A percentile compares a stretch with the other conserved stretches of the same genome.
phyloP scores from a whole-genome alignment of 2,329 filamentous ascomycete genomes.

The Cordyceps cateniannulata region DNA sequence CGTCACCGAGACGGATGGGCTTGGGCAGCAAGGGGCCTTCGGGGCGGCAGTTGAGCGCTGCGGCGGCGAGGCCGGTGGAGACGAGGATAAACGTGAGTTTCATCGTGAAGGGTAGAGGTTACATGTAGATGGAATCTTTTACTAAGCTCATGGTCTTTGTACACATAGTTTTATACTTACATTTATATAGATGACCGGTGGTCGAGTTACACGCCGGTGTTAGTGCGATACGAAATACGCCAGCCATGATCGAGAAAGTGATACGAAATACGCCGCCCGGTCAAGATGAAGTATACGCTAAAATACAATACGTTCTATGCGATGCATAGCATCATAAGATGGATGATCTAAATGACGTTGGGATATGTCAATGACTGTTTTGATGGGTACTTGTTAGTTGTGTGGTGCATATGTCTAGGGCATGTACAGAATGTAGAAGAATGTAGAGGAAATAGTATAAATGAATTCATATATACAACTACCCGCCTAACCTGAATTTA shows the following conservation, averaged over 20 bases:
- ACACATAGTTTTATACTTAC: background rate
- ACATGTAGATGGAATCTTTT: background rate
- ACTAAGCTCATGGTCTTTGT: no score
- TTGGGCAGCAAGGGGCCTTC: conserved; percentile 22
- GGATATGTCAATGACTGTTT: no score
- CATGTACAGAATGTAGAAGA: background rate
- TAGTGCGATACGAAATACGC: conserved; percentile 1
- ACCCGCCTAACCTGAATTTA: background rate
- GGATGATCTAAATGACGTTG: background rate
- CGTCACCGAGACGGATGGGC: conserved; percentile 21
- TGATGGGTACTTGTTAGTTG: no score
- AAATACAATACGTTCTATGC: background rate
- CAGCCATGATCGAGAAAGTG: background rate
- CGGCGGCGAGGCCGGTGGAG: conserved; percentile 12
- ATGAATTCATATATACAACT: background rate
- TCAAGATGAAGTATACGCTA: background rate
- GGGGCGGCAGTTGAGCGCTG: conserved; percentile 23
- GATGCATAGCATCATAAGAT: background rate
- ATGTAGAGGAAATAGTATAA: background rate
- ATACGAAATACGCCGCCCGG: background rate
- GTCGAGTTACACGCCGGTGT: background rate
- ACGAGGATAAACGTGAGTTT: background rate
- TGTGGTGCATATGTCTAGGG: no score
- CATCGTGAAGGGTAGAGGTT: background rate
- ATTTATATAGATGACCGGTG: background rate